Conservation (phyloP, 768 basidiomycete species). For the Tylopilus cervinicoccineus region DNA sequence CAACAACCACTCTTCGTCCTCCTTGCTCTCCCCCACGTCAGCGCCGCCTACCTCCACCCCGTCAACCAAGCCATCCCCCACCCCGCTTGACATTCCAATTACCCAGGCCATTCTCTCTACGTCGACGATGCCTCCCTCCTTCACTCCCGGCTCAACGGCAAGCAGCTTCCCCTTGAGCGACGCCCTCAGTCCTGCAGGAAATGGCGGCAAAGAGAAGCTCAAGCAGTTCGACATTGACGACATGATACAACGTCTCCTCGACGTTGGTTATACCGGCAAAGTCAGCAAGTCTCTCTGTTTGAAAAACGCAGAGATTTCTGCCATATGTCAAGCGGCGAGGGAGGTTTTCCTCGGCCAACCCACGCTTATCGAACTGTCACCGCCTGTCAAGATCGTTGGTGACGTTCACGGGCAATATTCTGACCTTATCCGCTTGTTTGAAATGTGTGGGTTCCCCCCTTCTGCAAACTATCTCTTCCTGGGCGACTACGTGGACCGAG, state of each 20-base stretch:
- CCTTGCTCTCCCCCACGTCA: slow-evolving; percentile 30
- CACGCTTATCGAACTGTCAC: slow-evolving; percentile 93
- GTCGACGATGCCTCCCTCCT: slow-evolving; percentile 45
- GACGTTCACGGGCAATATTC: slow-evolving; percentile 99
- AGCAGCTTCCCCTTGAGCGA: slow-evolving; percentile 38
- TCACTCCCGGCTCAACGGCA: slow-evolving; percentile 49
- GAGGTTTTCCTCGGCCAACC: slow-evolving; percentile 97
- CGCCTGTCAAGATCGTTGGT: slow-evolving; percentile 98
- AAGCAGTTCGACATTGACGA: slow-evolving; percentile 91
- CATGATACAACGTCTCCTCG: slow-evolving; percentile 94
- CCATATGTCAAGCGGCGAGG: slow-evolving; percentile 91
- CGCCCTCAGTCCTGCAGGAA: slow-evolving; percentile 32
- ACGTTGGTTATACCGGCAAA: slow-evolving; percentile 97
- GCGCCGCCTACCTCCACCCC: slow-evolving; percentile 12
- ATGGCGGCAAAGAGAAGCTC: slow-evolving; percentile 50
- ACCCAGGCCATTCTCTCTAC: slow-evolving; percentile 83
- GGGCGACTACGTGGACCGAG: slow-evolving; percentile 98
- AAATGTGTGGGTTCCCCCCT: slow-evolving; percentile 99
- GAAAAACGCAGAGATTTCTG: slow-evolving; percentile 94
- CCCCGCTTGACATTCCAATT: slow-evolving; percentile 73
- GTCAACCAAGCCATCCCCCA: slow-evolving; percentile 39
- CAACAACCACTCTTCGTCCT: slow-evolving; percentile 37
- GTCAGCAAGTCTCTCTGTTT: slow-evolving; percentile 93
- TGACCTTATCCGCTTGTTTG: slow-evolving; percentile 96
- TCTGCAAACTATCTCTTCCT: slow-evolving; percentile 97